Conservation (phyloP, 2,329 filamentous ascomycete genomes). For the Zasmidium cellare region DNA sequence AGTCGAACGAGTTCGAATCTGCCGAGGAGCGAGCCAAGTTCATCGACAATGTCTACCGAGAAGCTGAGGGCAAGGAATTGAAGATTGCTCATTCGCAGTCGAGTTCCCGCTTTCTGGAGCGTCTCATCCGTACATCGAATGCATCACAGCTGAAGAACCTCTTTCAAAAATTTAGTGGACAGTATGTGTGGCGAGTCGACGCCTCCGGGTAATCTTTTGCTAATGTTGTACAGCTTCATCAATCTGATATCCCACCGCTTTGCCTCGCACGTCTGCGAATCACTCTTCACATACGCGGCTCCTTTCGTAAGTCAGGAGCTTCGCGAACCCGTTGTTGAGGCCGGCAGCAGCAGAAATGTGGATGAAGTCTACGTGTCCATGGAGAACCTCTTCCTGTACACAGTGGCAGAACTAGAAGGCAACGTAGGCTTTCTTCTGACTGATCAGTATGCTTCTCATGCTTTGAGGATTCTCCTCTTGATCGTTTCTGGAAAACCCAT, state of each 20-base stretch:
- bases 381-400: slow-evolving; percentile 81
- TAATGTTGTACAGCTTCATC: slow-evolving; percentile 59
- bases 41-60: slow-evolving; percentile 78
- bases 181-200: slow-evolving; percentile 50
- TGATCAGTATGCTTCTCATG: slow-evolving; percentile 87
- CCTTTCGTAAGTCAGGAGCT: slow-evolving; percentile 75
- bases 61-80: slow-evolving; percentile 88
- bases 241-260: slow-evolving; percentile 93
- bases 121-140: slow-evolving; percentile 79
- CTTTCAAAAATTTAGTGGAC: slow-evolving; percentile 80
- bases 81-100: slow-evolving; percentile 96
- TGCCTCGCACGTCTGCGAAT: slow-evolving; percentile 95
- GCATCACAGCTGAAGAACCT: slow-evolving; percentile 79
- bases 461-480: slow-evolving; percentile 79
- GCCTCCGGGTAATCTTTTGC: neutral
- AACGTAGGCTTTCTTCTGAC: slow-evolving; percentile 82
- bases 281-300: slow-evolving; percentile 81
- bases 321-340: slow-evolving; percentile 41
- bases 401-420: slow-evolving; percentile 83
- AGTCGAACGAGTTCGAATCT: slow-evolving; percentile 67
- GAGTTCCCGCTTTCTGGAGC: slow-evolving; percentile 89
- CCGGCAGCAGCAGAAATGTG: slow-evolving; percentile 44
- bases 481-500: slow-evolving; percentile 82
- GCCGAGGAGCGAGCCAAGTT: slow-evolving; percentile 59
- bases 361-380: slow-evolving; percentile 63